These are phyloP conservation scores for Porphyrellus cyaneotinctus DNA, from an alignment of 768 basidiomycete species.

Conservation along the genomic window DNA sequence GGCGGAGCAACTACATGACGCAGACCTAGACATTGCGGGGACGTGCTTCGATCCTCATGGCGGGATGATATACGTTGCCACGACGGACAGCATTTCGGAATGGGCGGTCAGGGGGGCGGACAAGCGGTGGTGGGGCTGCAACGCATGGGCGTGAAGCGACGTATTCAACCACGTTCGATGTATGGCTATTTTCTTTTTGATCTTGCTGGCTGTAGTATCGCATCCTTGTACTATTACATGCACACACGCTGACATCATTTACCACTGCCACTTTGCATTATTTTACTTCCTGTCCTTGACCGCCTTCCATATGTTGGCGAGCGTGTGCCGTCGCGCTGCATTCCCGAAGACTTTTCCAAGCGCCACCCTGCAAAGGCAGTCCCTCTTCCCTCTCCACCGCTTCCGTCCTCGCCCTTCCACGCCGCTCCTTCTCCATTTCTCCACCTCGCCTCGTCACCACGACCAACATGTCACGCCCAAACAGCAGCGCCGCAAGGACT, in stretches of 20 bases:
- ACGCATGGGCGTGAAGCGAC: conserved; percentile 37
- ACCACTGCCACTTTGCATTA: conserved; percentile 1
- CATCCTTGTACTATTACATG: conserved; percentile 21
- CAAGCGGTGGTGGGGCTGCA: conserved; percentile 67
- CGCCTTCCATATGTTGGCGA: conserved; percentile 25
- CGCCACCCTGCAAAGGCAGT: conserved; percentile 1
- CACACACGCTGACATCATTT: conserved; percentile 12
- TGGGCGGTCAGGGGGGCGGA: conserved; percentile 71
- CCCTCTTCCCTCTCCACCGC: conserved; percentile 6
- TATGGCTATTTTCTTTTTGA: conserved; percentile 5
- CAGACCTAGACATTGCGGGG: conserved; percentile 57
- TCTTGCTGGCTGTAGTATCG: conserved; percentile 3
- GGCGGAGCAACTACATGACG: conserved; percentile 14
- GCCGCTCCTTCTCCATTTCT: conserved; percentile 6
- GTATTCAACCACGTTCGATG: not conserved
- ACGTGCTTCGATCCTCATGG: conserved; percentile 72
- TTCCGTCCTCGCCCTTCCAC: not conserved
- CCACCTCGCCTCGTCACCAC: conserved; percentile 17
- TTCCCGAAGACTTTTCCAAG: conserved; percentile 3
- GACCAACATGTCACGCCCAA: conserved; percentile 18
- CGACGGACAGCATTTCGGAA: conserved; percentile 63
- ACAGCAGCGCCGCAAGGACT: conserved; percentile 74
- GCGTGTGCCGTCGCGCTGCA: conserved; percentile 23
- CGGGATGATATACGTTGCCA: conserved; percentile 63
- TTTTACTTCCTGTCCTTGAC: not conserved